A percentile compares a stretch with the other conserved stretches of the same genome.
Evolutionary conservation across 257 asterid species (phyloP).

Genomic region (Solanum bulbocastanum): DNA sequence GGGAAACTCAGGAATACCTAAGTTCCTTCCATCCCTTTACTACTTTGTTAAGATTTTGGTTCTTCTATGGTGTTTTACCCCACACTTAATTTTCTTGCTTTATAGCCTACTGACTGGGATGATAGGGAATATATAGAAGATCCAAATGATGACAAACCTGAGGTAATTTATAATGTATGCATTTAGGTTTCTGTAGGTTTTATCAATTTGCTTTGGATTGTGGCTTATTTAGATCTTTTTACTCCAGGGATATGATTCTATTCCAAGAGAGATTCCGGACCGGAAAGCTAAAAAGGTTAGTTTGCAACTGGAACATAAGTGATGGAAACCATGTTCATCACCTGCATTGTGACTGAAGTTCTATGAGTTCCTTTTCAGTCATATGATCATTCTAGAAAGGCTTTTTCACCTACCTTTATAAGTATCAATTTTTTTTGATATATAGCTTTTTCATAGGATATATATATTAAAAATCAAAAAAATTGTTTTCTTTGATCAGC

Average conservation of each 20-base stretch:
- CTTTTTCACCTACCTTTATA: neutral
- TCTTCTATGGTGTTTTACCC: neutral
- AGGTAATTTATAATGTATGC: neutral
- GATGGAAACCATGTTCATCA: neutral
- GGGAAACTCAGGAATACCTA: neutral
- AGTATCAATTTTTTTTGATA: neutral
- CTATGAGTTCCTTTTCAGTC: neutral
- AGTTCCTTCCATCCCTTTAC: neutral
- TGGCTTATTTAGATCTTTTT: neutral
- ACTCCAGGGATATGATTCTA: conserved; percentile 14
- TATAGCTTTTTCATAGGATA: neutral
- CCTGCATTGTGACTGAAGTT: neutral
- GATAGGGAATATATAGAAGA: conserved; percentile 13
- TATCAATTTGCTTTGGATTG: neutral
- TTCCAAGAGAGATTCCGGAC: conserved; percentile 9
- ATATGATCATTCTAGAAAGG: neutral
- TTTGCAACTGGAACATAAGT: neutral
- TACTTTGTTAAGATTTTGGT: neutral
- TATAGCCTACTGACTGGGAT: conserved; percentile 21
- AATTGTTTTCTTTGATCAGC: neutral
- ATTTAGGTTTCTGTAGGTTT: neutral
- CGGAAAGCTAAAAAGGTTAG: conserved; percentile 16
- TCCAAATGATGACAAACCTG: conserved; percentile 12
- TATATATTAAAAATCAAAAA: neutral
- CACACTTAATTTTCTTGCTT: neutral